A percentile compares a stretch with the other conserved stretches of the same genome.
phyloP scores from a whole-genome alignment of 2,329 filamentous ascomycete genomes.

The Orbilia oligospora region DNA sequence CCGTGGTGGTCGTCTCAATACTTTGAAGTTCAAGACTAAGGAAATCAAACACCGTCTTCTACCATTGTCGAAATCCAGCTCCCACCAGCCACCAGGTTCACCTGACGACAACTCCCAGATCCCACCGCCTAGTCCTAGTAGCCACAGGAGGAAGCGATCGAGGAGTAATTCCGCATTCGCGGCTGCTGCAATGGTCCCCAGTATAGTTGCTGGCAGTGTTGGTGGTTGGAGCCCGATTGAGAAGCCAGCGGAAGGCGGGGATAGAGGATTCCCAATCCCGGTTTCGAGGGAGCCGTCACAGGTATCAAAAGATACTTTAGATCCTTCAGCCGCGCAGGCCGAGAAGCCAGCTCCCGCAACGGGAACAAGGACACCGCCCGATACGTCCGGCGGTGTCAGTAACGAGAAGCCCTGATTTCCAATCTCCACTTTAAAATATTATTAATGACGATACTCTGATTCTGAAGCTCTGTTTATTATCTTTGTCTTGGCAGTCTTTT shows the following conservation, averaged over 20 bases:
- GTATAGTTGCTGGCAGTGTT: slow-evolving; percentile 64
- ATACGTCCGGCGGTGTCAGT: slow-evolving; percentile 28
- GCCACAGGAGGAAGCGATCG: slow-evolving; percentile 76
- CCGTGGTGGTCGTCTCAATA: slow-evolving; percentile 85
- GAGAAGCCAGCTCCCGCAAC: slow-evolving; percentile 31
- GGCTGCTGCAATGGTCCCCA: slow-evolving; percentile 69
- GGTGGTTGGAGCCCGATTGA: slow-evolving; percentile 64
- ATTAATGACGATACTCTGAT: slow-evolving; percentile 27
- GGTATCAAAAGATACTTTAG: slow-evolving; percentile 43
- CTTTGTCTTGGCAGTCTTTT: slow-evolving; percentile 17
- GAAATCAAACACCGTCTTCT: slow-evolving; percentile 79
- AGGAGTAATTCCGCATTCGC: slow-evolving; percentile 73
- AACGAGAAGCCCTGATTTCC: slow-evolving; percentile 35
- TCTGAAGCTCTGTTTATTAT: slow-evolving; percentile 26
- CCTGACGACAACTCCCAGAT: slow-evolving; percentile 73
- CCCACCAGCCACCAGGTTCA: slow-evolving; percentile 75
- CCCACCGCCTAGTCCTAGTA: slow-evolving; percentile 71
- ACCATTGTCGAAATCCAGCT: slow-evolving; percentile 76
- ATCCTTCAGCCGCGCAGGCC: slow-evolving; percentile 27
- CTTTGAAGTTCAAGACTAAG: slow-evolving; percentile 75
- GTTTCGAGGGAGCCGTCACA: slow-evolving; percentile 48
- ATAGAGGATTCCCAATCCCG: slow-evolving; percentile 41
- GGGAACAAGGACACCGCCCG: slow-evolving; percentile 50
- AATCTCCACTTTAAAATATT: slow-evolving; percentile 11
- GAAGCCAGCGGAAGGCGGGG: slow-evolving; percentile 52